These are phyloP conservation scores for Hippophae tibetana DNA, from an alignment of 306 rosid species.

Conservation along the genomic window DNA sequence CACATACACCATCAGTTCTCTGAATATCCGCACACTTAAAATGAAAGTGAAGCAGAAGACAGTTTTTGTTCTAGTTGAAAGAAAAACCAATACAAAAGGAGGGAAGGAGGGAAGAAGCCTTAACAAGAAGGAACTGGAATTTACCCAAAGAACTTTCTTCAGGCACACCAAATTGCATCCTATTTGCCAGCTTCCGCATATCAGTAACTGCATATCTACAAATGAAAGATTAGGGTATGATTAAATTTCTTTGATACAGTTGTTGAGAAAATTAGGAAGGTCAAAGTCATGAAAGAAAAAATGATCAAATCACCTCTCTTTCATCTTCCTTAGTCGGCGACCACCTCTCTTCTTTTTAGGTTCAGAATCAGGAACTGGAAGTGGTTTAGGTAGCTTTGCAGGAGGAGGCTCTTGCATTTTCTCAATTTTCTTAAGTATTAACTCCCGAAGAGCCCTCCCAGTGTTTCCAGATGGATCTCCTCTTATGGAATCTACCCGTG, in stretches of 20 bases:
- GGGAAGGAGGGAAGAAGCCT: neutral
- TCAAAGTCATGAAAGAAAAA: neutral
- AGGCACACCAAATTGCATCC: conserved; percentile 91
- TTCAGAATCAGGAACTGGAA: conserved; percentile 95
- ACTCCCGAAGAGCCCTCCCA: conserved; percentile 61
- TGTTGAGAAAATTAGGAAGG: neutral
- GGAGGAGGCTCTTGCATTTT: conserved; percentile 99
- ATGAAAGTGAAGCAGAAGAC: too few relatives aligned
- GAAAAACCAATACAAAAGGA: neutral
- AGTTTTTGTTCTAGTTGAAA: too few relatives aligned
- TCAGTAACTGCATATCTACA: conserved; percentile 79
- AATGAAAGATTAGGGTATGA: conserved; percentile 14
- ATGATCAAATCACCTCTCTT: conserved; percentile 48
- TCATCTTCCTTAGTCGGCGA: conserved; percentile 80
- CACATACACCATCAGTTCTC: too few relatives aligned
- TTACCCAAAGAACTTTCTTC: conserved; percentile 96
- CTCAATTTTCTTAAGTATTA: conserved; percentile 81
- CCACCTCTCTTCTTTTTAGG: conserved; percentile 99
- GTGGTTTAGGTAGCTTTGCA: conserved; percentile 90
- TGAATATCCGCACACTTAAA: too few relatives aligned
- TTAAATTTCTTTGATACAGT: neutral
- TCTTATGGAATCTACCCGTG: conserved; percentile 79
- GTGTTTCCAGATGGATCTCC: conserved; percentile 83
- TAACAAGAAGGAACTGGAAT: neutral
- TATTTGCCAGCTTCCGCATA: conserved; percentile 90